Evolutionary conservation across 2,329 filamentous ascomycete genomes (phyloP), one percentile per base, ranked within the genome.

Genomic region (Ceratocystis colombiana): DNA sequence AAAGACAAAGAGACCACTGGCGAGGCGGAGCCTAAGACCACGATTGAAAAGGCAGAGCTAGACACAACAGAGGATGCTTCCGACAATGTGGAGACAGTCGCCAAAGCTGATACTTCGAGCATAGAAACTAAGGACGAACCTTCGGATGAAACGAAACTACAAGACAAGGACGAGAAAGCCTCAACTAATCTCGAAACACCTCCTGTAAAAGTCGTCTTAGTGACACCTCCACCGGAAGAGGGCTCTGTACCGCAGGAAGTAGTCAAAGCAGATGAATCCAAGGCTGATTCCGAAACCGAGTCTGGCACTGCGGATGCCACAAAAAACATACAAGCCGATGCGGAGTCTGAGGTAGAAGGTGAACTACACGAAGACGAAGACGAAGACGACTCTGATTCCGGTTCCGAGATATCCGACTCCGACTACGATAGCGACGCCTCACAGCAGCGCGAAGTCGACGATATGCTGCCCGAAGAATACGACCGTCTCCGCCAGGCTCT

Each of bases 1-100:
- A 64, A 65, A 33, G 63, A 68, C 17, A 61, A 55, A 25, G 53
- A 62, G 48, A 28, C 61, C 12, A 25, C 73, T 2, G 73, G 75
- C 33, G 70, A 73, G 33, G 73, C 75, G 59, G 1, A 71, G 71
- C 70, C 71, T 0, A 71, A 71, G 0, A 71, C 72, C 0, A 71
- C 72, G 0, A 71, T 72, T 0, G 71, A 72, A 4, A 70, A 72
- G 4, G 70, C 72, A 46, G 68, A 70, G 10, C 65, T 61, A 37
- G 66, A 69, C 0, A 68, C 69, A 1, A 68, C 71, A 1, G 70
- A 72, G 0, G 69, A 71, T 28, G 48, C 22, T 10, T 15, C 48
- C 48, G 3, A 15, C 10, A 53, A 53, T 10, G 7, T 15, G 3
- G 48, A 12, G 48, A 10, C 8, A 8, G n/a, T 3, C 20, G 20